phyloP scores from a whole-genome alignment of 139 green algal genomes.

The Ulvella scutata region DNA sequence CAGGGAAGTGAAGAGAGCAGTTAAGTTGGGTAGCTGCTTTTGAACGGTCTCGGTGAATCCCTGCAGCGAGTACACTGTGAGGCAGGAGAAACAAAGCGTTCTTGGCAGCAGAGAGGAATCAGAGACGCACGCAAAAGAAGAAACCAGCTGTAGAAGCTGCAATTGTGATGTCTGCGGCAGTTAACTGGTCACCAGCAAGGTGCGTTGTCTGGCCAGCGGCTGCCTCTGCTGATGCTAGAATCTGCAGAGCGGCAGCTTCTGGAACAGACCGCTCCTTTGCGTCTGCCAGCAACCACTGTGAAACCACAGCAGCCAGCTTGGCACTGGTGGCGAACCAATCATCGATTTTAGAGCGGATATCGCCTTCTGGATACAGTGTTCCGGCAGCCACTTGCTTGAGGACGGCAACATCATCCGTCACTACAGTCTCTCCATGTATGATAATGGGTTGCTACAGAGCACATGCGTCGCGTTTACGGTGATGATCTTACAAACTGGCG shows the following conservation, averaged over 20 bases:
- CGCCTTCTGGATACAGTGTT: background rate
- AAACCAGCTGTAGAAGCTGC: background rate
- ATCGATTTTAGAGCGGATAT: background rate
- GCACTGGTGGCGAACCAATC: background rate
- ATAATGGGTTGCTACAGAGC: background rate
- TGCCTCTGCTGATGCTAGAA: background rate
- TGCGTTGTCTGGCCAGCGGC: background rate
- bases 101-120: background rate
- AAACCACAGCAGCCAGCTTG: background rate
- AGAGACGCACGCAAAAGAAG: background rate
- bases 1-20: background rate
- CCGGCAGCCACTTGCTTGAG: background rate
- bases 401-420: background rate
- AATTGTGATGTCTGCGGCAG: background rate
- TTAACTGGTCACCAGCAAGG: background rate
- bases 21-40: background rate
- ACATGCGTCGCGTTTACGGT: background rate
- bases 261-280: background rate
- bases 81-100: background rate
- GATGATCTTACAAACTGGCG: background rate
- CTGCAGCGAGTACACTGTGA: background rate
- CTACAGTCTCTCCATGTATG: background rate
- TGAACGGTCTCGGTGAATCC: background rate
- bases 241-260: background rate
- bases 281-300: background rate